Conservation (phyloP, 257 asterid species). For the Solanum arcanum region DNA sequence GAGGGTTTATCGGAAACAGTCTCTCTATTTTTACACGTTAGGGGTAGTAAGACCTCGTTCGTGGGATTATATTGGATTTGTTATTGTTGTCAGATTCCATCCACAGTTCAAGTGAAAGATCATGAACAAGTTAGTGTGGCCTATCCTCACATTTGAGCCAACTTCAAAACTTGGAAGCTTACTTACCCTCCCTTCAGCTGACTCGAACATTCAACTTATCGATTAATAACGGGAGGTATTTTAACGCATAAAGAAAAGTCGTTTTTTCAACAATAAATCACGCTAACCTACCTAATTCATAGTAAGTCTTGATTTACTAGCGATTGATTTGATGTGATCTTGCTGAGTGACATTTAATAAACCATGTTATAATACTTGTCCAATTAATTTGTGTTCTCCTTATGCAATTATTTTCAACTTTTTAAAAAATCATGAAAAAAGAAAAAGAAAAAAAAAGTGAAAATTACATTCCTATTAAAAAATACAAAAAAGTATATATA, state of each 20-base stretch:
- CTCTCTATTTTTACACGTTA: rapidly evolving
- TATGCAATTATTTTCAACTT: background rate
- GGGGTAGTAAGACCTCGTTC: background rate
- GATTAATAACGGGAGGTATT: background rate
- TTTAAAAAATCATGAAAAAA: background rate
- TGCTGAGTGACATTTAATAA: background rate
- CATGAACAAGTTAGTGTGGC: background rate
- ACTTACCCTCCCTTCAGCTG: background rate
- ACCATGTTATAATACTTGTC: too few species aligned
- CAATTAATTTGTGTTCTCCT: background rate
- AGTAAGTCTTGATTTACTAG: background rate
- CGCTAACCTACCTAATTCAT: background rate
- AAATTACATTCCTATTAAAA: background rate
- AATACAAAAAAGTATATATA: background rate
- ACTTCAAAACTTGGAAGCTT: background rate
- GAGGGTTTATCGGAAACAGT: background rate
- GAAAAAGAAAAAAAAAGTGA: background rate
- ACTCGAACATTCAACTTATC: background rate
- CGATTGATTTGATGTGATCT: background rate
- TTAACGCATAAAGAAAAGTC: background rate
- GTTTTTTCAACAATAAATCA: background rate
- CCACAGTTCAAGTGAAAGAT: background rate
- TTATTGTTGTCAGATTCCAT: background rate
- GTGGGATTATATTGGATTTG: background rate
- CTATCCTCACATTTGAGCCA: background rate